Percentiles rank a stretch among this genome's conserved stretches.
phyloP scores from a whole-genome alignment of 345 rosid genomes.

The Corchorus olitorius region DNA sequence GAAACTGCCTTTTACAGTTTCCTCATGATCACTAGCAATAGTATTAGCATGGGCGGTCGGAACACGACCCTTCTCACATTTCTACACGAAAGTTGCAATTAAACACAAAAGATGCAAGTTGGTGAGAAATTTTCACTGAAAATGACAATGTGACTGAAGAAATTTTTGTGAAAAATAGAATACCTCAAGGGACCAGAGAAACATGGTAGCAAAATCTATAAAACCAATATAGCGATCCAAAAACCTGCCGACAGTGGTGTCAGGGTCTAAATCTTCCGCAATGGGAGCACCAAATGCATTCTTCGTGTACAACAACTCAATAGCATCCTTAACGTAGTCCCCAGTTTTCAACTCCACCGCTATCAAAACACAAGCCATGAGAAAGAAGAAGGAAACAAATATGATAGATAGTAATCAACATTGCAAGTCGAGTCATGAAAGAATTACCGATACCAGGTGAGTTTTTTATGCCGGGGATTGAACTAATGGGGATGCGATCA shows the following conservation, averaged over 20 bases:
- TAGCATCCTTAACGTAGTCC: conserved; percentile 36
- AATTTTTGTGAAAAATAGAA: neutral
- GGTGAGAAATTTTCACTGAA: neutral
- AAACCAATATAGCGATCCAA: conserved; percentile 44
- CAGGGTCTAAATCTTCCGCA: conserved; percentile 34
- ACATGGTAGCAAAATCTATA: conserved; percentile 38
- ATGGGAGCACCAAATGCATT: conserved; percentile 44
- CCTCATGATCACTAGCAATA: conserved; percentile 1
- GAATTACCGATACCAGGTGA: conserved; percentile 32
- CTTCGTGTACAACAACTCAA: conserved; percentile 34
- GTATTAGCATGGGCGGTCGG: neutral
- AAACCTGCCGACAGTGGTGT: conserved; percentile 25
- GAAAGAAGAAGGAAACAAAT: neutral
- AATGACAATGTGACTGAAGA: neutral
- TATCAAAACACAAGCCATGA: neutral
- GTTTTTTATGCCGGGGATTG: conserved; percentile 36
- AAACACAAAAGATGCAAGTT: neutral
- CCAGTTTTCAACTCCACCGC: conserved; percentile 40
- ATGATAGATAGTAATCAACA: neutral
- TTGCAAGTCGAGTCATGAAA: neutral
- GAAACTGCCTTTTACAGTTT: conserved; percentile 21
- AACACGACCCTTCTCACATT: conserved; percentile 27
- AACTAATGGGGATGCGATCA: conserved; percentile 43
- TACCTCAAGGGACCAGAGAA: conserved; percentile 42
- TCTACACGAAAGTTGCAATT: conserved; percentile 5